Evolutionary conservation across 257 asterid species (phyloP).

Genomic region (Penstemon barbatus): DNA sequence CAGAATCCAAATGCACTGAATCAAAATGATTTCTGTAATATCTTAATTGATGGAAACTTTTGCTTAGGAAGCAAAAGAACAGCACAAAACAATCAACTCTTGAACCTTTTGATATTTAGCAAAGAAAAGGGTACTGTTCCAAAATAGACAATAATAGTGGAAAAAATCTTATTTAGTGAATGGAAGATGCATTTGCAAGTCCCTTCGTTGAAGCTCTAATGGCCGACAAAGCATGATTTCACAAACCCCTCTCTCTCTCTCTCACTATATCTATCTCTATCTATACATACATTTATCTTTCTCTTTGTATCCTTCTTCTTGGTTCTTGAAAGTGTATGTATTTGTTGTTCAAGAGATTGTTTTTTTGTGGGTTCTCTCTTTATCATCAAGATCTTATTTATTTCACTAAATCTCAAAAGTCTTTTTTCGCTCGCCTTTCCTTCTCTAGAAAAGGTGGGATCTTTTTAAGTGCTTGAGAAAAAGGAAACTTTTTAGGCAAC

Average conservation of each 20-base stretch:
- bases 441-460: conserved; percentile 40
- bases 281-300: neutral
- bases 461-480: conserved; percentile 61
- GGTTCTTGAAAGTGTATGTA: neutral
- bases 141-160: conserved; percentile 41
- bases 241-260: conserved; percentile 24
- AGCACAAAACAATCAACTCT: conserved; percentile 32
- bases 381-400: conserved; percentile 44
- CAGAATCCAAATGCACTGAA: conserved; percentile 47
- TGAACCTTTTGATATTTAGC: conserved; percentile 19
- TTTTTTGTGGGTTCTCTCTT: conserved; percentile 29
- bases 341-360: conserved; percentile 20
- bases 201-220: conserved; percentile 66
- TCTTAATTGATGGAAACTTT: conserved; percentile 11
- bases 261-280: conserved; percentile 5
- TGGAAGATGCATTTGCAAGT: conserved; percentile 36
- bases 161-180: conserved; percentile 28
- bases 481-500: conserved; percentile 44
- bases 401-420: conserved; percentile 36
- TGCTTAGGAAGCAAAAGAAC: conserved; percentile 36
- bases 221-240: conserved; percentile 94
- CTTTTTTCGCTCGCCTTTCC: conserved; percentile 19
- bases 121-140: conserved; percentile 30
- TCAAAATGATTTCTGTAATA: conserved; percentile 29
- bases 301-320: conserved; percentile 9